phyloP scores from a whole-genome alignment of 495 filamentous ascomycete genomes.

The Aspergillus steynii region DNA sequence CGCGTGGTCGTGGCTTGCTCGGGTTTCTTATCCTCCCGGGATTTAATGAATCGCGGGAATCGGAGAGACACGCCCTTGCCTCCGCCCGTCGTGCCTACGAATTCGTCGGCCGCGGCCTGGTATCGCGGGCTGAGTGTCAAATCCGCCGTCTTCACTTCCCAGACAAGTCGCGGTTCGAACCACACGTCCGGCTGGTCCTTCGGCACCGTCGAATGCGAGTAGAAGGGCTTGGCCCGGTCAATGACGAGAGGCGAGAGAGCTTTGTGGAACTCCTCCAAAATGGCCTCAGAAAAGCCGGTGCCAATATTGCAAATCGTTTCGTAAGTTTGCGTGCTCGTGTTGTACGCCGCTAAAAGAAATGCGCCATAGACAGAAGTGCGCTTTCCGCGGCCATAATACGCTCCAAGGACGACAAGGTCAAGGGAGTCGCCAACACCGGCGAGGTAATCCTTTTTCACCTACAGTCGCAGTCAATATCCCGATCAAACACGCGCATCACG shows the following conservation, averaged over 20 bases:
- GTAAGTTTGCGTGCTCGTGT: conserved; percentile 71
- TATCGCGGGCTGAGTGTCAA: conserved; percentile 90
- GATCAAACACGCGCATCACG: not conserved
- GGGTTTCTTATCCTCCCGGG: conserved; percentile 90
- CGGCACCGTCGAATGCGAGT: conserved; percentile 75
- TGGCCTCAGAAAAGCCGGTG: conserved; percentile 89
- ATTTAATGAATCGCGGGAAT: conserved; percentile 89
- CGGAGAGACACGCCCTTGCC: conserved; percentile 85
- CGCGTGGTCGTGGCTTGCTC: conserved; percentile 83
- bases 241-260: conserved; percentile 72
- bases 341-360: conserved; percentile 94
- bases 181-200: conserved; percentile 97
- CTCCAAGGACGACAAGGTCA: conserved; percentile 92
- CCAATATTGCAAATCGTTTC: conserved; percentile 98
- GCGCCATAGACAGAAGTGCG: conserved; percentile 93
- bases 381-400: conserved; percentile 92
- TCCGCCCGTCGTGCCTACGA: conserved; percentile 53
- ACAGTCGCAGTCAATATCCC: conserved; percentile 17
- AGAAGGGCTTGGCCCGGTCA: conserved; percentile 91
- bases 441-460: conserved; percentile 98
- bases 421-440: conserved; percentile 90
- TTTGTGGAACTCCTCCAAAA: conserved; percentile 78
- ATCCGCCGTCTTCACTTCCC: conserved; percentile 98
- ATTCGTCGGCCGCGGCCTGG: conserved; percentile 71
- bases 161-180: conserved; percentile 92